These are phyloP conservation scores for Podospora fimiseda DNA, from an alignment of 495 filamentous ascomycete species.

Conservation along the genomic window DNA sequence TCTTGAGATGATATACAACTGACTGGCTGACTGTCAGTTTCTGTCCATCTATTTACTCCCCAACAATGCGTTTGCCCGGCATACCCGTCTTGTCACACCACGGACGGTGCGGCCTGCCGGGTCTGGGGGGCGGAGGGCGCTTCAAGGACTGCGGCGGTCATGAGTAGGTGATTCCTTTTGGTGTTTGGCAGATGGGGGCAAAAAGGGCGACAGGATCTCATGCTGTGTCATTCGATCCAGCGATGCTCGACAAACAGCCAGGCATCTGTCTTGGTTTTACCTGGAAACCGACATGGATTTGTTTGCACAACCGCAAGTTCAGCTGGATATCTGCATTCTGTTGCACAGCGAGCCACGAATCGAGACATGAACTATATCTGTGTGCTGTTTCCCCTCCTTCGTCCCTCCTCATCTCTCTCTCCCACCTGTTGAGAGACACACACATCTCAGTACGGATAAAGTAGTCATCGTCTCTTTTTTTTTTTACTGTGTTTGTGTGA, in stretches of 20 bases:
- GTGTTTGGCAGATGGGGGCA: background rate
- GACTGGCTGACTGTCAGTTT: too few species aligned
- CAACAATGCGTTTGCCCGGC: background rate
- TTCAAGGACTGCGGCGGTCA: background rate
- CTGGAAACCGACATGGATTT: background rate
- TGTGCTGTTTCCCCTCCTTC: background rate
- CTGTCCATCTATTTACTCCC: too few species aligned
- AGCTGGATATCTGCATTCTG: background rate
- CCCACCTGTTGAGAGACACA: too few species aligned
- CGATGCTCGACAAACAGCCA: background rate
- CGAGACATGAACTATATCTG: background rate
- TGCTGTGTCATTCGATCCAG: background rate
- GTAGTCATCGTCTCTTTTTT: too few species aligned
- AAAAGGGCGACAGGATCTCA: constrained; percentile 11
- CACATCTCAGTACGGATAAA: too few species aligned
- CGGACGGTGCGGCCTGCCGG: background rate
- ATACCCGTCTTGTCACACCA: background rate
- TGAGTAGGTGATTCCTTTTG: background rate
- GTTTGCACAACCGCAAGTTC: background rate
- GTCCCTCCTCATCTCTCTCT: too few species aligned
- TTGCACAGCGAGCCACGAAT: background rate
- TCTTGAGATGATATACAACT: too few species aligned
- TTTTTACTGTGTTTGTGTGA: too few species aligned
- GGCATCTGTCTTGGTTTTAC: background rate
- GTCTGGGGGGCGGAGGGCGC: background rate